phyloP scores from a whole-genome alignment of 2,329 filamentous ascomycete species.

The Dactylonectria macrodidyma region DNA sequence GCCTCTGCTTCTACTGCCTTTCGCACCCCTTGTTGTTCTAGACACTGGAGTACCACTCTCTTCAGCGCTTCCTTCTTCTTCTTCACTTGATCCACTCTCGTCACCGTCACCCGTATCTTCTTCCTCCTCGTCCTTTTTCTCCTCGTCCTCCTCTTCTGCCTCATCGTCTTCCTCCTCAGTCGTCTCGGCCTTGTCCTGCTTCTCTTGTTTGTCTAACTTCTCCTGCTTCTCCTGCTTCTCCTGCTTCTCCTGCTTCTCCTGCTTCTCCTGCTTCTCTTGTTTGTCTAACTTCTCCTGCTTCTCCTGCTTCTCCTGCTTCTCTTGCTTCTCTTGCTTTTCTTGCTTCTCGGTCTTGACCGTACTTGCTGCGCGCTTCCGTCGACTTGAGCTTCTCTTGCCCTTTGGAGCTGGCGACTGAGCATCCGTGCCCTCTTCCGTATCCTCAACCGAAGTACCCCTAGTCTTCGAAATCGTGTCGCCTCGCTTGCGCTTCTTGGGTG shows the following conservation, averaged over 20 bases:
- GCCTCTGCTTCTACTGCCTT: conserved; percentile 52
- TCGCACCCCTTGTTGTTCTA: conserved; percentile 51
- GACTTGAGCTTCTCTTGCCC: conserved; percentile 59
- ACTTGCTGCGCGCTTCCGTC: conserved; percentile 61
- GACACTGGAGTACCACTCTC: conserved; percentile 57
- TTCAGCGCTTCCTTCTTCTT: conserved; percentile 53
- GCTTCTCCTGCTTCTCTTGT: conserved; percentile 53
- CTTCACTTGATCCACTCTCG: conserved; percentile 52
- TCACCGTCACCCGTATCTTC: conserved; percentile 56
- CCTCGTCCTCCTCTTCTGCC: conserved; percentile 28
- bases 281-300: conserved; percentile 33
- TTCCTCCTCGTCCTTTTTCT: conserved; percentile 41
- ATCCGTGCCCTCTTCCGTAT: conserved; percentile 63
- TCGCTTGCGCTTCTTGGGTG: conserved; percentile 63
- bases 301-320: conserved; percentile 52
- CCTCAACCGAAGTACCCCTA: conserved; percentile 62
- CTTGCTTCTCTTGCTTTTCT: conserved; percentile 47
- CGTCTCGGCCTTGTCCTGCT: conserved; percentile 47
- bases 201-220: background rate
- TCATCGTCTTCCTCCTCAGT: conserved; percentile 50
- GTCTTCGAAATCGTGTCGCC: conserved; percentile 55
- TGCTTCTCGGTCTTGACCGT: conserved; percentile 57
- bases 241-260: conserved; percentile 60
- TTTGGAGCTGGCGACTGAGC: conserved; percentile 53
- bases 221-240: conserved; percentile 44